Evolutionary conservation across 257 asterid species (phyloP).

Genomic region (Lycium barbarum): DNA sequence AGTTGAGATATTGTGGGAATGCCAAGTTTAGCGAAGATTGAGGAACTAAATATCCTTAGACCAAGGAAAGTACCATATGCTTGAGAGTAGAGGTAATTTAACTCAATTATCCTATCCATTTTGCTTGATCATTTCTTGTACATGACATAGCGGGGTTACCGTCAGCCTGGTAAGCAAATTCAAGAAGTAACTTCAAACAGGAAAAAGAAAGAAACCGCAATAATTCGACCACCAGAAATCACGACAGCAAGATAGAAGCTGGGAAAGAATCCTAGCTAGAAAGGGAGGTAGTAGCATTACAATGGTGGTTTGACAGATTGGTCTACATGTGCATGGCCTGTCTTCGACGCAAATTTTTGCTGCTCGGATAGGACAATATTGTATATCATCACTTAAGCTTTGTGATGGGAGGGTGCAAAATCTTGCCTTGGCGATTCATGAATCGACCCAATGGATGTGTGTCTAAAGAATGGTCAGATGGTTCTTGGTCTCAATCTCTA

Average conservation of each 20-base stretch:
- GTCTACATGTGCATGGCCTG: no score
- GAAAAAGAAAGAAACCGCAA: conserved; percentile 38
- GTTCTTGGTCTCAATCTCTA: not conserved
- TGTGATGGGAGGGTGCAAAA: not conserved
- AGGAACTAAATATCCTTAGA: conserved; percentile 61
- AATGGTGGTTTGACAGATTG: not conserved
- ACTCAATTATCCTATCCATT: not conserved
- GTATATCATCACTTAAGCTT: not conserved
- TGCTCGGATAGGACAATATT: not conserved
- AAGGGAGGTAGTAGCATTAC: not conserved
- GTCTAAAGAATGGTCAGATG: not conserved
- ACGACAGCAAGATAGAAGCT: no score
- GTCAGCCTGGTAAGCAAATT: no score
- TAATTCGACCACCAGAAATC: no score
- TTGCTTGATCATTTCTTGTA: conserved; percentile 30
- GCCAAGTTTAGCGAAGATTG: conserved; percentile 68
- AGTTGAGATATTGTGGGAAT: conserved; percentile 65
- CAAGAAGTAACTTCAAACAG: conserved; percentile 36
- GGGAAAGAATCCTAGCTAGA: no score
- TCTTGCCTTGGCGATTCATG: not conserved
- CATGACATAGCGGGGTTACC: conserved; percentile 47
- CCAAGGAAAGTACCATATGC: conserved; percentile 53
- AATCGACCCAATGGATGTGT: not conserved
- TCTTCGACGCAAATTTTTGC: not conserved
- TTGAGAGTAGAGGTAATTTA: not conserved